phyloP scores from a whole-genome alignment of 2,329 filamentous ascomycete species.

The Sarocladium brachiariae region DNA sequence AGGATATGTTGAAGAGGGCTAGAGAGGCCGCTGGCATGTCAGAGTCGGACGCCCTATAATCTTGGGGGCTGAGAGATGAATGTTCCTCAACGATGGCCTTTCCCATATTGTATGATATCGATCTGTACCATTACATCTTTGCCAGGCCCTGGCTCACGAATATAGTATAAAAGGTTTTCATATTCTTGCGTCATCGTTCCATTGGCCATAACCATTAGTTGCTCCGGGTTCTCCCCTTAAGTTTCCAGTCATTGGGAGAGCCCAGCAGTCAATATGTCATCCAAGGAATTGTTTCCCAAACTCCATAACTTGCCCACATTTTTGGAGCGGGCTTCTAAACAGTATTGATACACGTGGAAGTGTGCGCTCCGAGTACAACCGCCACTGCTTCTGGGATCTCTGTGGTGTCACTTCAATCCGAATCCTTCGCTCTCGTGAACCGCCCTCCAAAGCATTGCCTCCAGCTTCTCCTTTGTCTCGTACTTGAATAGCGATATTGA shows the following conservation, averaged over 20 bases:
- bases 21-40: constrained; percentile 30
- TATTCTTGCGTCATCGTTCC: not conserved
- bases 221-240: no score
- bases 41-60: constrained; percentile 20
- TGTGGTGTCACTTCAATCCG: constrained; percentile 62
- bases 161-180: not conserved
- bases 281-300: not conserved
- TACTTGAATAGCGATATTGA: constrained; percentile 72
- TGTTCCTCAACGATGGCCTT: not conserved
- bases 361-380: no score
- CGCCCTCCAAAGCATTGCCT: constrained; percentile 71
- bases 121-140: constrained; percentile 1
- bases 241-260: not conserved
- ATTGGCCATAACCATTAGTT: no score
- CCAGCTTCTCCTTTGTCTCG: constrained; percentile 56
- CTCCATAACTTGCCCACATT: not conserved
- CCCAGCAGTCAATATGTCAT: not conserved
- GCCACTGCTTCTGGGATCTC: not conserved
- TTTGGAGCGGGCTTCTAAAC: not conserved
- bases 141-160: not conserved
- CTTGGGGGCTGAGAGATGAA: not conserved
- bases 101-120: constrained; percentile 8
- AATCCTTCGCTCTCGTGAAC: constrained; percentile 91
- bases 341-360: not conserved
- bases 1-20: constrained; percentile 39